Evolutionary conservation across 306 rosid species (phyloP).

Genomic region (Hylodesmum podocarpum): DNA sequence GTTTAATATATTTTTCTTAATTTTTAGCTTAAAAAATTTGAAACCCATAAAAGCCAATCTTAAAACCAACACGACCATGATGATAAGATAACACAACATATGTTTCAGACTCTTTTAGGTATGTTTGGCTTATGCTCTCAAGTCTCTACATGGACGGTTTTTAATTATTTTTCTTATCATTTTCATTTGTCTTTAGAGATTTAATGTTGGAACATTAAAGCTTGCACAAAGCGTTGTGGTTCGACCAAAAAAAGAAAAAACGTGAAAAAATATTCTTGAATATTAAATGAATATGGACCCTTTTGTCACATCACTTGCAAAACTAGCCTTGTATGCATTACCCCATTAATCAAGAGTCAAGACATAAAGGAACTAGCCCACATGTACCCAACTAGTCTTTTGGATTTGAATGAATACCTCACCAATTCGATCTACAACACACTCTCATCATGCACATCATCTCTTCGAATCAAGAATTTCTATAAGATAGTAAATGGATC

Average conservation of each 20-base stretch:
- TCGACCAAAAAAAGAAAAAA: neutral
- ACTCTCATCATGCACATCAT: no score
- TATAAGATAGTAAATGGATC: no score
- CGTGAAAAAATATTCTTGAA: neutral
- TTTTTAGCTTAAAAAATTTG: no score
- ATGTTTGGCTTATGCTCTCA: no score
- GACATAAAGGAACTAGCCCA: neutral
- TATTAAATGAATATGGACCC: neutral
- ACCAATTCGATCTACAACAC: no score
- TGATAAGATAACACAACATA: no score
- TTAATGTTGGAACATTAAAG: neutral
- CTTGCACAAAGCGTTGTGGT: neutral
- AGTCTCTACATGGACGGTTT: neutral
- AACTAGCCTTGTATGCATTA: neutral
- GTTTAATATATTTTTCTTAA: no score
- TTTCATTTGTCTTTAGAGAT: neutral
- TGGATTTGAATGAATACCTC: no score
- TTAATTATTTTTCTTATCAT: neutral
- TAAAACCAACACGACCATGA: no score
- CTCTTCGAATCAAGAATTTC: no score
- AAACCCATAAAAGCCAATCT: no score
- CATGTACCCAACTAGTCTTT: neutral
- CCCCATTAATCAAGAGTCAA: neutral
- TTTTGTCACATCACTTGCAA: neutral
- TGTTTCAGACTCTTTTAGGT: no score